These are phyloP conservation scores for Leishmania guyanensis DNA, from an alignment of 208 protist species.

Conservation along the genomic window DNA sequence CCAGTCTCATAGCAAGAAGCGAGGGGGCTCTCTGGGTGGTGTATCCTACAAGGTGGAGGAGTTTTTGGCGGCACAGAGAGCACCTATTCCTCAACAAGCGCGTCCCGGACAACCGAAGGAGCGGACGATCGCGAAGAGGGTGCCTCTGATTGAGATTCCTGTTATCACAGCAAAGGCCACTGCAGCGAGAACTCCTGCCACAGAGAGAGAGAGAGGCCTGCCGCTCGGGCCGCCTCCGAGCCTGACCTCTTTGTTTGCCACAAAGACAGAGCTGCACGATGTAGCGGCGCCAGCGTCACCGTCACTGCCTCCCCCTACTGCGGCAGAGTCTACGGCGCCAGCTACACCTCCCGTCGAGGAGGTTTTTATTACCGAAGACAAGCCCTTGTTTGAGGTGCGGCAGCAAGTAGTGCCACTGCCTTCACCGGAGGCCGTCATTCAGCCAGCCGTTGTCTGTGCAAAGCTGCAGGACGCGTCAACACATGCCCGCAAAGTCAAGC, in stretches of 20 bases:
- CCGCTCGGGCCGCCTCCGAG: neutral
- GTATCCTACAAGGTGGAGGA: conserved; percentile 88
- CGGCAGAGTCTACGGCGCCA: neutral
- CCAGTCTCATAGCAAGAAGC: conserved; percentile 76
- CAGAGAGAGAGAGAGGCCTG: neutral
- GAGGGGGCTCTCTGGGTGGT: conserved; percentile 70
- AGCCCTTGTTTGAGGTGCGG: conserved; percentile 48
- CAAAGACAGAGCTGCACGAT: neutral
- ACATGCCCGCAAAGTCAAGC: conserved; percentile 10
- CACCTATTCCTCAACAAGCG: conserved; percentile 24
- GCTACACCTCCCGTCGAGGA: conserved; percentile 24
- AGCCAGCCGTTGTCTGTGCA: neutral
- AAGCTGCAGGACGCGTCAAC: neutral
- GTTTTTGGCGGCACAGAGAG: conserved; percentile 75
- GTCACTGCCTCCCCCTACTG: neutral
- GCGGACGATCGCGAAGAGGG: conserved; percentile 45
- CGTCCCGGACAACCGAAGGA: neutral
- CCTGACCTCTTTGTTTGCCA: neutral
- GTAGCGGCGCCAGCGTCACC: neutral
- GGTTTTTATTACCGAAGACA: conserved; percentile 52
- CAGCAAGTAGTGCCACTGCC: conserved; percentile 6
- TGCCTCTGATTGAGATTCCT: conserved; percentile 74
- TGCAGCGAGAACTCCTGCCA: neutral
- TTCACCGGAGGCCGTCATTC: conserved; percentile 14
- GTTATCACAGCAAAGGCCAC: neutral